Conservation (phyloP, 2,329 filamentous ascomycete species). For the Penicillium sp. region DNA sequence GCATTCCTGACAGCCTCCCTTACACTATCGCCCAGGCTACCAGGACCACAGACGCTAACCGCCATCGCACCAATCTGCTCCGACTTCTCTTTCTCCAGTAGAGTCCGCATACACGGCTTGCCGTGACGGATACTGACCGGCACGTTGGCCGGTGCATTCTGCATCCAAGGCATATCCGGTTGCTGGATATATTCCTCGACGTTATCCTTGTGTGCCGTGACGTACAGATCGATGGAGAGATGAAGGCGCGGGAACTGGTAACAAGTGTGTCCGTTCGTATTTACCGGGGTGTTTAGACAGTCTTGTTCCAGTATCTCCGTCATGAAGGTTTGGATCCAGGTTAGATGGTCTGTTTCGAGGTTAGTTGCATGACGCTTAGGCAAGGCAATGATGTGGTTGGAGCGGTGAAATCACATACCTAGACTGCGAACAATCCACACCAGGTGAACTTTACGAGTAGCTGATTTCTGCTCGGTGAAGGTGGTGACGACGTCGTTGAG, state of each 20-base stretch:
- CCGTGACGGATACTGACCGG: conserved; percentile 27
- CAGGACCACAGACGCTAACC: conserved; percentile 40
- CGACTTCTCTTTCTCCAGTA: conserved; percentile 27
- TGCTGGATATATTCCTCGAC: conserved; percentile 27
- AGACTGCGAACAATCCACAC: conserved; percentile 35
- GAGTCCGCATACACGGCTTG: conserved; percentile 26
- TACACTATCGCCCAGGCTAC: conserved; percentile 38
- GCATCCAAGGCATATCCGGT: conserved; percentile 27
- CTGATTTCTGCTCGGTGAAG: conserved; percentile 23
- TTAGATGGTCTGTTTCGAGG: conserved; percentile 28
- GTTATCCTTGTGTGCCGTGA: conserved; percentile 25
- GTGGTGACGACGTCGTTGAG: conserved; percentile 30
- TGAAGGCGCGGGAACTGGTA: conserved; percentile 26
- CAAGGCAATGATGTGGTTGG: too few relatives aligned
- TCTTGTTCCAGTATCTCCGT: conserved; percentile 29
- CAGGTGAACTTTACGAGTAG: conserved; percentile 29
- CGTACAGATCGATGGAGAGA: conserved; percentile 30
- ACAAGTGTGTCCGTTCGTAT: conserved; percentile 24
- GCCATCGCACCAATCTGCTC: conserved; percentile 35
- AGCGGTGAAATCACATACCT: conserved; percentile 22
- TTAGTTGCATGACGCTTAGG: neutral
- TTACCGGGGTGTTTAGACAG: conserved; percentile 19
- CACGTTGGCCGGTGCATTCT: conserved; percentile 24
- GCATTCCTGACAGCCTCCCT: conserved; percentile 30
- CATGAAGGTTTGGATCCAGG: conserved; percentile 39